phyloP scores from a whole-genome alignment of 2,329 filamentous ascomycete genomes.

The Ophioceras dolichostomum region DNA sequence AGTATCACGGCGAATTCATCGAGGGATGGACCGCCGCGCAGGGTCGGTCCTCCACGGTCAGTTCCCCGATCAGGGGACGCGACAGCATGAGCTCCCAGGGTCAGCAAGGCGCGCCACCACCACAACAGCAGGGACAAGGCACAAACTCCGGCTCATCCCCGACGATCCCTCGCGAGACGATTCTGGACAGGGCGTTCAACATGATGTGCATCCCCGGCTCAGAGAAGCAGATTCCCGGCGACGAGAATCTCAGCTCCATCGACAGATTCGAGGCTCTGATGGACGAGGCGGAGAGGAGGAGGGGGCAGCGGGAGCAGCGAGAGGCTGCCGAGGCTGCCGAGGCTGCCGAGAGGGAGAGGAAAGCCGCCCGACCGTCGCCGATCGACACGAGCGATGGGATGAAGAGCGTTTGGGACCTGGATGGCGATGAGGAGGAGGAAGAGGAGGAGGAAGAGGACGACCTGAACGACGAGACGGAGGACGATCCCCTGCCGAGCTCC shows the following conservation, averaged over 20 bases:
- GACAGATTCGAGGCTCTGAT: constrained; percentile 55
- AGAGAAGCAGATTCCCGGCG: constrained; percentile 38
- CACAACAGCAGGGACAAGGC: constrained; percentile 16
- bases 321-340: no score
- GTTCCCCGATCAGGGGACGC: constrained; percentile 41
- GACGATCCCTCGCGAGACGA: constrained; percentile 46
- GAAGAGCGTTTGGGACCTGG: constrained; percentile 38
- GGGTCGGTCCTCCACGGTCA: constrained; percentile 44
- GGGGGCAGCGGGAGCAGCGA: constrained; percentile 25
- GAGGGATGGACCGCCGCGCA: constrained; percentile 50
- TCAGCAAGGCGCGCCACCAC: constrained; percentile 16
- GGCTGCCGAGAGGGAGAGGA: background rate
- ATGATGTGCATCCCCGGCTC: constrained; percentile 50
- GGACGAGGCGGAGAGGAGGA: constrained; percentile 43
- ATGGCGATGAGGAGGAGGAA: constrained; percentile 32
- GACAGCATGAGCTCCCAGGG: constrained; percentile 42
- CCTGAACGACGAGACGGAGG: constrained; percentile 24
- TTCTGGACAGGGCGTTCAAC: constrained; percentile 55
- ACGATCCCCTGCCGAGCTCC: constrained; percentile 17
- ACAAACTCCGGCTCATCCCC: constrained; percentile 27
- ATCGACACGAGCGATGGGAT: constrained; percentile 22
- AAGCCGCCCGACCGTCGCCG: constrained; percentile 8
- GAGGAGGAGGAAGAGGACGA: constrained; percentile 25
- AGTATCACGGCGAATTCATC: constrained; percentile 42
- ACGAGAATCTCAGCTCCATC: constrained; percentile 52